Evolutionary conservation across 345 rosid species (phyloP), one percentile per base, ranked within the genome.

Genomic region (Trapa bicornis): DNA sequence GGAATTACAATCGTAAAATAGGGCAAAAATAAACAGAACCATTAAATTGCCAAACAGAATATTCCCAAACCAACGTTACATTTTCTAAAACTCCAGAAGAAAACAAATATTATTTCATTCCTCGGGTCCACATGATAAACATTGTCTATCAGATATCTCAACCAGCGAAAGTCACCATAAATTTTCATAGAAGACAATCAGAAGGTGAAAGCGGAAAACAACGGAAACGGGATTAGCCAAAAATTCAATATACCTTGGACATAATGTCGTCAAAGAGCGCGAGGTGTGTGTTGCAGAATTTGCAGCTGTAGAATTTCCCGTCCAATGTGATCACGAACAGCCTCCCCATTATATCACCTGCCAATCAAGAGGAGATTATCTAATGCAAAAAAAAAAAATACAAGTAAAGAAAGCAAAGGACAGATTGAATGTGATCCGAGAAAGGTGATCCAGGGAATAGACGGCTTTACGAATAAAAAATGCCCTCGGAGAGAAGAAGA

Each of bases 251-350:
- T 50, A 88, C 99, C 97, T 79, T 94, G 48, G 99, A 94, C 67
- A 84, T 74, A 75, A 94, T 81, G 76, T 94, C 89, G 35, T 89
- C 89, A 39, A 5, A 75, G 8, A 85, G 76, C 72, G 97, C 97
- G 68, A 94, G 96, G 74, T 85, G 96, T 71, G 96, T 89, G 76
- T 76, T 82, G 77, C 99, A 94, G 89, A 89, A 88, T 78, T 86
- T 87, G 82, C 99, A 94, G 74, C 83, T 84, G 72, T 94, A 94
- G 83, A 84, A 76, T 85, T 78, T 89, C 71, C 99, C 96, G 78
- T 94, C 96, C 7, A 94, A 92, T 75, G 70, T 75, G 79, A 87
- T 92, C 74, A 83, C 78, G 80, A 91, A 94, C 70, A 94, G 48
- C 84, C 95, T 89, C 80, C 99, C 99, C 99, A 94, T 74, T 35